Percentiles rank a stretch among this genome's conserved stretches.
Evolutionary conservation across 257 asterid species (phyloP).

Genomic region (Oldenlandia corymbosa): DNA sequence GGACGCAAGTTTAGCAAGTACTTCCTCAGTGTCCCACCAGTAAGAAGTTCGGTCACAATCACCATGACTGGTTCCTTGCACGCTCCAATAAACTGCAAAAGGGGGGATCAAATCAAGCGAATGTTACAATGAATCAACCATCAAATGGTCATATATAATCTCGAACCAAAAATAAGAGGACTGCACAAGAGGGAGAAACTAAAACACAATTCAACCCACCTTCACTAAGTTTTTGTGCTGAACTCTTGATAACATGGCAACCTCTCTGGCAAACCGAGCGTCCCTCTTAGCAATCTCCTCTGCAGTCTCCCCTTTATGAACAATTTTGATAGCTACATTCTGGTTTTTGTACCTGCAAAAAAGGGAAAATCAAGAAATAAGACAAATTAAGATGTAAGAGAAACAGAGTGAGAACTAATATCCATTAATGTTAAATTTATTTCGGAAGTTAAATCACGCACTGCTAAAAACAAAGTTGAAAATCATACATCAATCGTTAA

Average conservation of each 20-base stretch:
- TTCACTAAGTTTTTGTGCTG: constrained; percentile 91
- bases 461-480: too few relatives aligned
- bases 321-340: constrained; percentile 82
- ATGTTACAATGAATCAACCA: background rate
- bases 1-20: constrained; percentile 68
- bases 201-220: constrained; percentile 43
- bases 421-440: background rate
- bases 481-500: too few relatives aligned
- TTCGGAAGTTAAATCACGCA: too few relatives aligned
- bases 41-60: constrained; percentile 77
- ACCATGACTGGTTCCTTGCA: constrained; percentile 94
- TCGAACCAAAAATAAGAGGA: background rate
- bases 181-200: background rate
- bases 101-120: constrained; percentile 1
- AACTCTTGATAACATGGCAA: constrained; percentile 82
- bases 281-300: constrained; percentile 76
- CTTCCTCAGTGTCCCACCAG: constrained; percentile 80
- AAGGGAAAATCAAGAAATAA: background rate
- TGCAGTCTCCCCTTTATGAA: constrained; percentile 63
- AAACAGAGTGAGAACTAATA: background rate
- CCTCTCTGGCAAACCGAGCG: constrained; percentile 67
- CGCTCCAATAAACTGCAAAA: constrained; percentile 78
- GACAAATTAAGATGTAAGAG: too few relatives aligned
- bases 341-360: constrained; percentile 64
- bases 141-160: background rate